phyloP scores from a whole-genome alignment of 2,329 filamentous ascomycete genomes.

The Calonectria leucothoes region DNA sequence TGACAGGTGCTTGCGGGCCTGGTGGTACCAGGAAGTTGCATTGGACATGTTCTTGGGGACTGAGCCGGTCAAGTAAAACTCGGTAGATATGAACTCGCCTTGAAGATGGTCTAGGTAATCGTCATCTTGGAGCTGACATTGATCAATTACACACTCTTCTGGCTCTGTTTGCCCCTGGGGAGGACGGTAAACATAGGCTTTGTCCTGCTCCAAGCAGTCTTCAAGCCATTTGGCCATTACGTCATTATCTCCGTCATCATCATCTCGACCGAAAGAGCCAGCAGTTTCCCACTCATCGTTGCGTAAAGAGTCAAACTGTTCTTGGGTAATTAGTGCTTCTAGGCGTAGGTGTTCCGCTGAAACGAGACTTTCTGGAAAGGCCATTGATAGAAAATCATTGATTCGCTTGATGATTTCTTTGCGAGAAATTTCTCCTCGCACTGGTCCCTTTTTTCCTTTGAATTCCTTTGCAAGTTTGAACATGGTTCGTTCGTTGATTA shows the following conservation, averaged over 20 bases:
- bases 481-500: slow-evolving; percentile 74
- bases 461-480: slow-evolving; percentile 65
- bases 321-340: slow-evolving; percentile 68
- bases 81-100: slow-evolving; percentile 53
- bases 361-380: slow-evolving; percentile 58
- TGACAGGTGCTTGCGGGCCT: slow-evolving; percentile 26
- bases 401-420: slow-evolving; percentile 26
- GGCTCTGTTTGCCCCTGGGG: slow-evolving; percentile 28
- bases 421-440: slow-evolving; percentile 21
- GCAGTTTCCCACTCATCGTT: slow-evolving; percentile 39
- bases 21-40: slow-evolving; percentile 22
- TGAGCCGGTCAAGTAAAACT: slow-evolving; percentile 34
- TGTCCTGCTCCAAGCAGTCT: slow-evolving; percentile 28
- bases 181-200: slow-evolving; percentile 36
- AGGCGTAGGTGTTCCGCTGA: slow-evolving; percentile 64
- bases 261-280: neutral
- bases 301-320: slow-evolving; percentile 68
- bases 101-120: slow-evolving; percentile 64
- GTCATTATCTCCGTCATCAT: neutral
- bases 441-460: slow-evolving; percentile 16
- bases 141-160: neutral
- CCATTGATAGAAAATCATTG: slow-evolving; percentile 27
- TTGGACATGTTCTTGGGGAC: slow-evolving; percentile 14
- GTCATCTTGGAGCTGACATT: slow-evolving; percentile 22
- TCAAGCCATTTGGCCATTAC: slow-evolving; percentile 33